Percentiles rank a stretch among this genome's conserved stretches.
phyloP scores from a whole-genome alignment of 1,284 basidiomycete species.

The Irpex rosettiformis region DNA sequence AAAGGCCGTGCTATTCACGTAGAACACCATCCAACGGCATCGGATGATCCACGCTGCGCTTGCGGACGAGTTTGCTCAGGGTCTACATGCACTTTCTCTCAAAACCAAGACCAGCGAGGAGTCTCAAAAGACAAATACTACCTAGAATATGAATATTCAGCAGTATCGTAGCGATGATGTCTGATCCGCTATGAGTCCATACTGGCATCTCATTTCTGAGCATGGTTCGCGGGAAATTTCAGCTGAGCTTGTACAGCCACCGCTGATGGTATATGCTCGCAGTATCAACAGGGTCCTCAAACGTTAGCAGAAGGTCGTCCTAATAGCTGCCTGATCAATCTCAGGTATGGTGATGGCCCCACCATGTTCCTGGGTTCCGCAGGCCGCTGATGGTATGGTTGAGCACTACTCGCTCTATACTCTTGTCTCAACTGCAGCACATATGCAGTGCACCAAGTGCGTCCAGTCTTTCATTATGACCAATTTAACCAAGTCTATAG shows the following conservation, averaged over 20 bases:
- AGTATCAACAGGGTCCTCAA: not conserved
- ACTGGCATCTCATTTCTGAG: too few species aligned
- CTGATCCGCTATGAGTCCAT: not conserved
- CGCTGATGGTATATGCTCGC: not conserved
- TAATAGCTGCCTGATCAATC: not conserved
- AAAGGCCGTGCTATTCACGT: conserved; percentile 6
- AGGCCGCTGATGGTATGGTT: not conserved
- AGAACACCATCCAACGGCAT: conserved; percentile 77
- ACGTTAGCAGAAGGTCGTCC: too few species aligned
- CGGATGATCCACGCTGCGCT: conserved; percentile 70
- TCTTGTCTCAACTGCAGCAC: not conserved
- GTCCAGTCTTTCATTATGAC: too few species aligned
- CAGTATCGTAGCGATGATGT: not conserved
- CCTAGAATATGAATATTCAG: not conserved
- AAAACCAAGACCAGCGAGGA: conserved; percentile 68
- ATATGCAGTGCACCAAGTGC: not conserved
- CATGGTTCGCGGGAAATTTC: not conserved
- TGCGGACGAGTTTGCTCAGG: conserved; percentile 62
- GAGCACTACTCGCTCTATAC: not conserved
- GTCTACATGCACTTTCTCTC: conserved; percentile 74
- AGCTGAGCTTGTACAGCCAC: not conserved
- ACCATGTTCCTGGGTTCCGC: not conserved
- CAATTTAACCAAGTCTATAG: too few species aligned
- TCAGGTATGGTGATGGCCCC: not conserved
- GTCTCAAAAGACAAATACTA: conserved; percentile 22